Base-by-base conservation (phyloP, 1,284 basidiomycete genomes). In the Thelephora terrestris region DNA sequence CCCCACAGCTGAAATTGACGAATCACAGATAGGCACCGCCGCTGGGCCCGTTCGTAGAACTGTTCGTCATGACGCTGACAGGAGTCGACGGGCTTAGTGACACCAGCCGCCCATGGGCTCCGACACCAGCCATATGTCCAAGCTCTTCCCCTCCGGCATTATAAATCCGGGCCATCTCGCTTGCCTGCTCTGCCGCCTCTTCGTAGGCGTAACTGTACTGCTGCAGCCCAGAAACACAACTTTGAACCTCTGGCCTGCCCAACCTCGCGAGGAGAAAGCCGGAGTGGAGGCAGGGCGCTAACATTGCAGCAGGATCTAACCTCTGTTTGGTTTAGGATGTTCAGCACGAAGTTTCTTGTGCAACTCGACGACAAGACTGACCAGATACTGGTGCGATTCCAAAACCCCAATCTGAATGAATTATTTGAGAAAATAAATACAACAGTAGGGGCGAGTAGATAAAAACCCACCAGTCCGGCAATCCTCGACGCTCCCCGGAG, bases 151-250 rank as follows among this genome's bases (percentile, higher is more conserved):
- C 73, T 25, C 76, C 76, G 17, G 60, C 58, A 17, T 66, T 64
- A 58, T 77, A 87, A 14, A 74, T 61, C 20, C 74, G 73, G 48
- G 68, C 71, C 61, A 88, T 84, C 55, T 85, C 78, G 34, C 73
- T 70, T 1, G 88, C 85, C 55, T 85, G 78, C 27, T 88, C 85
- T 48, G 81, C 85, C 43, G 87, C 83, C 58, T 92, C 88, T 59
- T 91, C 91, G 57, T 89, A 89, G 17, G 85, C 83, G 57, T 81
- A 77, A 57, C 81, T 85, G 62, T 94, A 94, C 66, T 96, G 93
- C 57, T 86, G 76, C 40, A 96, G 71, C 5, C 86, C 93, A 7
- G 75, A 78, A 56, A 94, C 82, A 61, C 91, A 92, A 57, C 85
- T 84, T 48, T 75, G 66, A 21, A 87, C 85, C 66, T 95, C 92